Evolutionary conservation across 768 basidiomycete species (phyloP).

Genomic region (Tulasnella sp.): DNA sequence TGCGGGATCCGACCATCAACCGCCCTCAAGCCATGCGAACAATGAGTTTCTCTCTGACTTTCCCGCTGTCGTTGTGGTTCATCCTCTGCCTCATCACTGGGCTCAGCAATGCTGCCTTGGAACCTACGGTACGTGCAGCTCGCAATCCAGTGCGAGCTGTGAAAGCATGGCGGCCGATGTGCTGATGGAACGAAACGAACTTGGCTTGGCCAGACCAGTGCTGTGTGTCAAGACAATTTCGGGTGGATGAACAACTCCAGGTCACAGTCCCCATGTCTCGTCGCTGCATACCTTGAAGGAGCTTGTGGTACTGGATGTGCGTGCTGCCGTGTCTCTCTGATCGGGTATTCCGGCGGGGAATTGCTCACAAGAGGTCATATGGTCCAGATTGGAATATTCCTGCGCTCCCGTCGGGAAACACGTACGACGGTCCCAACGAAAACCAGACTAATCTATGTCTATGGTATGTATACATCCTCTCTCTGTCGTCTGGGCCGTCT

Average conservation of each 20-base stretch:
- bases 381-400: constrained; percentile 20
- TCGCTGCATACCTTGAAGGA: constrained; percentile 21
- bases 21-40: not conserved
- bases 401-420: not conserved
- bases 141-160: not conserved
- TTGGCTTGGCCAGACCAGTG: not conserved
- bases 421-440: not conserved
- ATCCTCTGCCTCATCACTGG: not conserved
- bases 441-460: constrained; percentile 23
- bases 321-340: not conserved
- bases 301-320: constrained; percentile 19
- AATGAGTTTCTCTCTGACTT: not conserved
- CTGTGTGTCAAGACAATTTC: not conserved
- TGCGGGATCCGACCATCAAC: not conserved
- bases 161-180: not conserved
- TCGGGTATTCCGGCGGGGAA: not conserved
- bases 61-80: not conserved
- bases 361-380: not conserved
- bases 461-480: constrained; percentile 5
- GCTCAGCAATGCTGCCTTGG: not conserved
- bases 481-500: not conserved
- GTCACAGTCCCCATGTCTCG: constrained; percentile 4
- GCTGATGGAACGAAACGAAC: not conserved
- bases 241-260: constrained; percentile 20
- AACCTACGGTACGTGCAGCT: not conserved